Evolutionary conservation across 2,329 filamentous ascomycete genomes (phyloP), one percentile per base, ranked within the genome.

Genomic region (Alternaria gaisen): DNA sequence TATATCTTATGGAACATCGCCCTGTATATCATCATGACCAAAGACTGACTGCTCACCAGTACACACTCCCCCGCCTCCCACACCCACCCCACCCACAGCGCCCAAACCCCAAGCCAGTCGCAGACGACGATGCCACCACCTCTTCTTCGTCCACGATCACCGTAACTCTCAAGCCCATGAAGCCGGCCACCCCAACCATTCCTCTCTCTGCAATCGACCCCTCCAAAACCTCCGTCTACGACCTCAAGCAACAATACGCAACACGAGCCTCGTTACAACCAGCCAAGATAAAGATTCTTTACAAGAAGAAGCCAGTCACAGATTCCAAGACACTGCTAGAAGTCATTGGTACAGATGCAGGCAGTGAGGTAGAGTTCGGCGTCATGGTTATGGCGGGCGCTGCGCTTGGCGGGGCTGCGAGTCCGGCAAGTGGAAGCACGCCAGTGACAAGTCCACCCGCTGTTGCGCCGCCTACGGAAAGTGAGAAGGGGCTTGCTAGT

Each of bases 251-350:
- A 53, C 82, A 85, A 3, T 88, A 97, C 43, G 85, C 88, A 2
- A 77, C 82, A 16, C 83, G 90, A 66, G 86, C 90, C 5, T 82
- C 84, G 26, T 85, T 91, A 58, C 69, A 68, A 14, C 61, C 68
- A 11, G 87, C 90, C 40, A 97, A 96, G 83, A 88, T 98, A 76
- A 93, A 94, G 81, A 81, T 99, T 10, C 81, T 99, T 63, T 87
- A 90, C 75, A 91, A 91, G 79, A 96, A 95, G 83, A 97, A 97
- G 79, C 94, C 94, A 0, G 87, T 93, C 0, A 76, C 85, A 0
- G 93, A 97, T 72, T 87, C 85, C 67, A 95, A 94, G 81, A 88
- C 91, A 1, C 80, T 97, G 6, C 87, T 87, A 58, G 94, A 97
- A 59, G 75, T 96, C 0, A 68, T 94, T 1, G 79, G 83, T 0